Percentiles rank a stretch among this genome's conserved stretches.
phyloP scores from a whole-genome alignment of 2,329 filamentous ascomycete species.

The Colletotrichum melonis region DNA sequence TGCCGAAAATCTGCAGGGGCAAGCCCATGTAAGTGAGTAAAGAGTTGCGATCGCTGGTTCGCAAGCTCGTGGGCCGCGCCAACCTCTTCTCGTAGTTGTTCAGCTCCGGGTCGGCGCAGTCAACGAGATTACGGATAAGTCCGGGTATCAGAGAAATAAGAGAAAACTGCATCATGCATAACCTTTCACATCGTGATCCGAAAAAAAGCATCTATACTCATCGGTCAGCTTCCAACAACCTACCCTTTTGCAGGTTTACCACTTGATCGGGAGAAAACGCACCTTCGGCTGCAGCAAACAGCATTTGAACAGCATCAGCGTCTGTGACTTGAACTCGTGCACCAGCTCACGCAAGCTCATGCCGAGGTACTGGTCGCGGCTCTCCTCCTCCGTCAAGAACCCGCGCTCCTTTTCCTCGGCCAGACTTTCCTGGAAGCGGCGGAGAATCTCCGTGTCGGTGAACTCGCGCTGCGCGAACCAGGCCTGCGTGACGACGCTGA shows the following conservation, averaged over 20 bases:
- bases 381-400: conserved; percentile 71
- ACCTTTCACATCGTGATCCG: conserved; percentile 90
- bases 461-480: conserved; percentile 98
- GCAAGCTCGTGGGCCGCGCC: conserved; percentile 83
- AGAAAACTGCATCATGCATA: conserved; percentile 99
- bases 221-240: not conserved
- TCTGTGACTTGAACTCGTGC: conserved; percentile 95
- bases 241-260: not conserved
- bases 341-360: conserved; percentile 90
- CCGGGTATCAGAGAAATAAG: conserved; percentile 95
- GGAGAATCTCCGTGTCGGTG: conserved; percentile 87
- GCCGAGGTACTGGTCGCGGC: conserved; percentile 89
- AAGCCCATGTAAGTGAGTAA: conserved; percentile 94
- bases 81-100: conserved; percentile 83
- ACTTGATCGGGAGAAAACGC: conserved; percentile 25
- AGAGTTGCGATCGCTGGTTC: conserved; percentile 91
- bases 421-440: conserved; percentile 91
- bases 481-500: conserved; percentile 90
- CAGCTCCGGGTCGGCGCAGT: conserved; percentile 94
- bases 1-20: conserved; percentile 94
- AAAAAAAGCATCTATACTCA: conserved; percentile 91
- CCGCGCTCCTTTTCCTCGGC: conserved; percentile 72
- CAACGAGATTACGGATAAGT: conserved; percentile 89
- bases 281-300: conserved; percentile 95
- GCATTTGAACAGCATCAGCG: conserved; percentile 92